These are phyloP conservation scores for Hymenoscyphus scutula DNA, from an alignment of 2,329 filamentous ascomycete species.

Conservation along the genomic window DNA sequence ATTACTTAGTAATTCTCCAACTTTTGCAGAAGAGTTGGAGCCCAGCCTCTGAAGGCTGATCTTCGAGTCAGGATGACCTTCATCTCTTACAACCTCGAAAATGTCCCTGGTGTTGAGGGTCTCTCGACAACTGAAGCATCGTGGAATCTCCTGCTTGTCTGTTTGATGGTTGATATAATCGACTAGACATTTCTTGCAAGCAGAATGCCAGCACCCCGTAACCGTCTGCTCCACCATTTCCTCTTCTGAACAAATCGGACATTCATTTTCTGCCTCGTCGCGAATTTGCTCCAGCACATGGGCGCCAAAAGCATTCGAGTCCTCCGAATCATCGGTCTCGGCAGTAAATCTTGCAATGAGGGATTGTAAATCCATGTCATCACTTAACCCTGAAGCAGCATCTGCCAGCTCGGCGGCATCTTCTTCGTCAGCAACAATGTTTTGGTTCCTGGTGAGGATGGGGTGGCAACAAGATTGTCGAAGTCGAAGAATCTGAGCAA, in stretches of 20 bases:
- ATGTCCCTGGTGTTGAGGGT: conserved; percentile 78
- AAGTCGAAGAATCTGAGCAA: conserved; percentile 90
- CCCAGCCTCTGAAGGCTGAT: conserved; percentile 62
- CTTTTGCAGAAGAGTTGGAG: conserved; percentile 78
- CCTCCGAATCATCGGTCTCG: conserved; percentile 58
- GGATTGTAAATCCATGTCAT: conserved; percentile 92
- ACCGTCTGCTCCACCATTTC: conserved; percentile 94
- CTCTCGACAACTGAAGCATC: conserved; percentile 89
- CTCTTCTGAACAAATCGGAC: conserved; percentile 91
- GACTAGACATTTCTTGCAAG: conserved; percentile 89
- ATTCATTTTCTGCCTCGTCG: conserved; percentile 83
- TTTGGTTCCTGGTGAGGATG: conserved; percentile 79
- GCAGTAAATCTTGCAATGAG: conserved; percentile 82
- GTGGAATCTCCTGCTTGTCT: conserved; percentile 70
- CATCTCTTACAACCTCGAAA: conserved; percentile 87
- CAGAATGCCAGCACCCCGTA: conserved; percentile 96
- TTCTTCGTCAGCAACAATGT: conserved; percentile 82
- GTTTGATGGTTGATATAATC: conserved; percentile 86
- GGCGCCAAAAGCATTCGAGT: conserved; percentile 73
- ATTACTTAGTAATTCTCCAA: conserved; percentile 73
- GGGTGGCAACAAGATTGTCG: conserved; percentile 95
- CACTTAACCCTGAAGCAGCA: conserved; percentile 74
- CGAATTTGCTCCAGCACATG: conserved; percentile 90
- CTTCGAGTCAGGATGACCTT: conserved; percentile 54
- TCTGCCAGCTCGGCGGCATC: conserved; percentile 77